A percentile compares a stretch with the other conserved stretches of the same genome.
phyloP scores from a whole-genome alignment of 106 monocot species.

The Apostasia shenzhenica region DNA sequence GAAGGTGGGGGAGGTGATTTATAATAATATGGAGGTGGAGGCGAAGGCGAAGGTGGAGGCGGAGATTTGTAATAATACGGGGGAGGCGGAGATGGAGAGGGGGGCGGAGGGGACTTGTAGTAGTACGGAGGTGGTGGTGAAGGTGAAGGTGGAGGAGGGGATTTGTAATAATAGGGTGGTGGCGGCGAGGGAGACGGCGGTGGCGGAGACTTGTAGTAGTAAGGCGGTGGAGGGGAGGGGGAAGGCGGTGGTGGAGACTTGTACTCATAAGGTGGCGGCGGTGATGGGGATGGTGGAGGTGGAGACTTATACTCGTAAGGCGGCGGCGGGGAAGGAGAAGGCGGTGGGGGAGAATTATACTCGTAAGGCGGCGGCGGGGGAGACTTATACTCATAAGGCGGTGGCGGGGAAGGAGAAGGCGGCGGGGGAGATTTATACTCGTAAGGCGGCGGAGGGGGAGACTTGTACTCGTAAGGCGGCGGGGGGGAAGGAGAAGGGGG shows the following conservation, averaged over 20 bases:
- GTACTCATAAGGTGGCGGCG: conserved; percentile 1
- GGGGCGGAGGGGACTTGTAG: not conserved
- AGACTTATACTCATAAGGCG: conserved; percentile 10
- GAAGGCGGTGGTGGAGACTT: conserved; percentile 7
- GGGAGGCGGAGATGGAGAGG: conserved; percentile 6
- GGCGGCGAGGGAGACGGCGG: conserved; percentile 13
- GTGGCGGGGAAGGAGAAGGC: conserved; percentile 4
- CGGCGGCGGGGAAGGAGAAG: conserved; percentile 11
- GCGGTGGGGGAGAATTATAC: conserved; percentile 17
- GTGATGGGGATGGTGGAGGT: conserved; percentile 6
- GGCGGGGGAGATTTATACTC: conserved; percentile 15
- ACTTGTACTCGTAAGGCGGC: too few relatives aligned
- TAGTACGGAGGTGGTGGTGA: conserved; percentile 7
- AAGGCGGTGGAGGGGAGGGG: conserved; percentile 3
- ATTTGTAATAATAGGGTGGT: conserved; percentile 16
- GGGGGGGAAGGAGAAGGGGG: too few relatives aligned
- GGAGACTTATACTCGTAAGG: conserved; percentile 18
- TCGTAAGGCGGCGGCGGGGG: conserved; percentile 13
- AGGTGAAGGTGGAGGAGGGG: not conserved
- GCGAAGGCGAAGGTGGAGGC: conserved; percentile 11
- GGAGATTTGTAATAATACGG: conserved; percentile 16
- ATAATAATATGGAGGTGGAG: too few relatives aligned
- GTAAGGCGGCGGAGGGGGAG: not conserved
- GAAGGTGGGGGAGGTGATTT: not conserved
- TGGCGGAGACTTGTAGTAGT: conserved; percentile 23